Percentiles rank a stretch among this genome's conserved stretches.
Conservation (phyloP, 2,329 filamentous ascomycete genomes). For the Fusarium bactridioides region DNA sequence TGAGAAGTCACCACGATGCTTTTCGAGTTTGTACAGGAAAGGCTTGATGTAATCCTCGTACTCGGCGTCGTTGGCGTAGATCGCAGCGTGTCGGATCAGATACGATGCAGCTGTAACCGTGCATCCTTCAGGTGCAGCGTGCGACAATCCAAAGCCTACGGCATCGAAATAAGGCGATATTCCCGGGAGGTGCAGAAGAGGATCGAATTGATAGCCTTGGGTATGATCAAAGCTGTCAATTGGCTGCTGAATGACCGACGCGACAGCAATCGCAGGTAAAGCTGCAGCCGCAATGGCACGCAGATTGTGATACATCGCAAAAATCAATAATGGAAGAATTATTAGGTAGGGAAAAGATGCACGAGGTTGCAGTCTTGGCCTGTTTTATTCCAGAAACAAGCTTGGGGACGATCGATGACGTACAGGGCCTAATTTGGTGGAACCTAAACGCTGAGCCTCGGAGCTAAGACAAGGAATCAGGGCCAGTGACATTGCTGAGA, state of each 20-base stretch:
- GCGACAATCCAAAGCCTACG: slow-evolving; percentile 32
- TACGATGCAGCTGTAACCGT: slow-evolving; percentile 34
- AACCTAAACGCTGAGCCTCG: neutral
- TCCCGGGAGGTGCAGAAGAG: slow-evolving; percentile 34
- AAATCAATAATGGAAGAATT: neutral
- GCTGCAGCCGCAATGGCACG: neutral
- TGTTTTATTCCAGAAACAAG: neutral
- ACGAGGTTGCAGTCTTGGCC: neutral
- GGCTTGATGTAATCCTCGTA: slow-evolving; percentile 39
- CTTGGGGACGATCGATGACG: neutral
- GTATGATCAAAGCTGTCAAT: slow-evolving; percentile 27
- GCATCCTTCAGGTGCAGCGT: slow-evolving; percentile 34
- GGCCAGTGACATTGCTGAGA: neutral
- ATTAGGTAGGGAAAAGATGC: neutral
- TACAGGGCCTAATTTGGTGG: neutral
- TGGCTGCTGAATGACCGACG: slow-evolving; percentile 24
- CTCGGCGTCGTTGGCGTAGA: slow-evolving; percentile 37
- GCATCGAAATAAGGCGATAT: slow-evolving; percentile 40
- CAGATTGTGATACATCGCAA: slow-evolving; percentile 12
- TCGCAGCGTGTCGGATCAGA: slow-evolving; percentile 35
- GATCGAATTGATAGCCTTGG: slow-evolving; percentile 37
- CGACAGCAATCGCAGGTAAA: neutral
- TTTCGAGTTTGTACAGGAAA: slow-evolving; percentile 32
- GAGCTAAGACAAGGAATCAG: neutral
- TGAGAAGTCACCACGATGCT: slow-evolving; percentile 32